Evolutionary conservation across 2,329 filamentous ascomycete species (phyloP), one percentile per base, ranked within the genome.

Genomic region (Clonostachys chloroleuca): DNA sequence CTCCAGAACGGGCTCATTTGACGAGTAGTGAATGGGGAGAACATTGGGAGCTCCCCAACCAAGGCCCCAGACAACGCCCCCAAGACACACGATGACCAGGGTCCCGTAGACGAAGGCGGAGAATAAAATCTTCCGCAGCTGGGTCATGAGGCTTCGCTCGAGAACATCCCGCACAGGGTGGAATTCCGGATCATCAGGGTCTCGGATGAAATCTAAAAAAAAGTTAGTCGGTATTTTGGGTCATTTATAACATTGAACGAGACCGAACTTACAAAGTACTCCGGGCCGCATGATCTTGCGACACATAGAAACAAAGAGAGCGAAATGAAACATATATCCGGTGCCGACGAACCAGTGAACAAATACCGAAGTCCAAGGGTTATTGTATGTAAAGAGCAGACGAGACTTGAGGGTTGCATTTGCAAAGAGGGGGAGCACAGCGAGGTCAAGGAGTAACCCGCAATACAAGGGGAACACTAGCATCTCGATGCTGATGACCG

Each of bases 271-370:
- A 89, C 86, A 97, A 49, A 99, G 75, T 39, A 99, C 94, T 45
- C 94, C 94, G 55, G 84, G 90, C 52, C 94, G 86, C 86, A 99
- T 89, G 49, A 97, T 96, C 71, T 96, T 96, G 52, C 94, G 86
- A 67, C 94, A 99, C 92, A 99, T 97, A 48, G 92, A 95, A 16
- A 99, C 94, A 62, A 99, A 99, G 4, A 99, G 79, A 6, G 94
- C 94, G 63, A 99, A 99, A 64, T 99, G 94, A 70, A 99, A 99
- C 95, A 99, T 99, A 67, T 99, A 99, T 52, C 92, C 95, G 5
- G 94, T 99, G 43, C 94, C 94, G 48, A 96, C 86, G 61, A 99
- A 99, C 94, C 94, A 99, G 65, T 99, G 94, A 45, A 97, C 87
- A 63, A 99, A 99, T 13, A 95, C 82, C 13, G 92, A 96, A 1